Evolutionary conservation across 2,329 filamentous ascomycete genomes (phyloP).

Genomic region (Penicillium sp.): DNA sequence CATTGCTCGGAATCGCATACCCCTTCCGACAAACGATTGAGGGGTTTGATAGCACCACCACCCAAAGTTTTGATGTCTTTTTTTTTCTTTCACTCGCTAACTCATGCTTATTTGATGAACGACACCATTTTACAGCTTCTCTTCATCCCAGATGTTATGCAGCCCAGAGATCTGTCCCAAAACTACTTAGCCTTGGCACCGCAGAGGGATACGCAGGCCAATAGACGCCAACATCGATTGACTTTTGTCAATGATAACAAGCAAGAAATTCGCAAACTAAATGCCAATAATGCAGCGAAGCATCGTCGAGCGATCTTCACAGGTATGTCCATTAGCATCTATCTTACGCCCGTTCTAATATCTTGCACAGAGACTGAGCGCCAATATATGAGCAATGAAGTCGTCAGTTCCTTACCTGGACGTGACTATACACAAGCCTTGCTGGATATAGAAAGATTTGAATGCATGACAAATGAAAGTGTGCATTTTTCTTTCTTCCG

Average conservation of each 20-base stretch:
- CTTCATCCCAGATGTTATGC: background rate
- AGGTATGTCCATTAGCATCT: background rate
- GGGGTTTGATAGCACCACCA: background rate
- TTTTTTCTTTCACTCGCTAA: background rate
- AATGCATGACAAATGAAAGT: background rate
- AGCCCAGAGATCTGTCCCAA: background rate
- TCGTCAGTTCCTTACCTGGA: background rate
- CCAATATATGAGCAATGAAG: conserved; percentile 11
- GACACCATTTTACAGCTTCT: background rate
- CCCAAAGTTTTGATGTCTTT: background rate
- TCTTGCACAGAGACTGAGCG: conserved; percentile 11
- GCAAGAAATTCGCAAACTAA: conserved; percentile 14
- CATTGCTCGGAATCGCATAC: background rate
- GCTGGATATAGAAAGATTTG: conserved; percentile 12
- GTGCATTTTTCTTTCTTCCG: conserved; percentile 3
- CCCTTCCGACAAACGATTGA: background rate
- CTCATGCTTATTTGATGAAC: background rate
- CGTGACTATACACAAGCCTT: conserved; percentile 9
- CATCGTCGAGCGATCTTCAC: conserved; percentile 15
- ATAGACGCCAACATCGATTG: background rate
- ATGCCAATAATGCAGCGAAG: conserved; percentile 11
- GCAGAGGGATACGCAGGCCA: background rate
- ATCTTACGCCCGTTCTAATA: background rate
- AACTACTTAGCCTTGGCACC: too few relatives aligned
- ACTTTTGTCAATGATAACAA: conserved; percentile 12